These are phyloP conservation scores for Xylaria sp. DNA, from an alignment of 2,329 filamentous ascomycete genomes.

Conservation along the genomic window DNA sequence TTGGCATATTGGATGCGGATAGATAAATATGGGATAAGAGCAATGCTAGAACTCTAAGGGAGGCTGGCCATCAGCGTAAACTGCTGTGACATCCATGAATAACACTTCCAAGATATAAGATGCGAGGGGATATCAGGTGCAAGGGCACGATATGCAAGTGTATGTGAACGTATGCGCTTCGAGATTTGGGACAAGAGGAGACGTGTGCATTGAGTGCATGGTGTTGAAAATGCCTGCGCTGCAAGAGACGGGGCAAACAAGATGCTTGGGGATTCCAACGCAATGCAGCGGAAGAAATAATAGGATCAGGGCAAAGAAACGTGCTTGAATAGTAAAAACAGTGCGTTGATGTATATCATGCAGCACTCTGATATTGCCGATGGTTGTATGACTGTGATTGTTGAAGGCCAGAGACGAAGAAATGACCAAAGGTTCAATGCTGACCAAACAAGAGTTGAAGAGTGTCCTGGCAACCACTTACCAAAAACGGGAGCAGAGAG, in stretches of 20 bases:
- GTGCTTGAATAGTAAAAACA: background rate
- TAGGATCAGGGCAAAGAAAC: background rate
- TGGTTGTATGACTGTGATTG: background rate
- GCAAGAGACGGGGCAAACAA: background rate
- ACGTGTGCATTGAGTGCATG: constrained; percentile 1
- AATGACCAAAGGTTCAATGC: background rate
- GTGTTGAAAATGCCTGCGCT: background rate
- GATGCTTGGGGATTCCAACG: background rate
- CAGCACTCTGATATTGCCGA: background rate
- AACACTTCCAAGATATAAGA: background rate
- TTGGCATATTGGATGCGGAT: constrained; percentile 29
- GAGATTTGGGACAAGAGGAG: background rate
- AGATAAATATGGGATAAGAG: constrained; percentile 16
- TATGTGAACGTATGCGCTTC: background rate
- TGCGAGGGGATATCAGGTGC: background rate
- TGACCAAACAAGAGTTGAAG: background rate
- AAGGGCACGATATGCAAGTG: background rate
- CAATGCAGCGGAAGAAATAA: background rate
- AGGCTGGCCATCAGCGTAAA: constrained; percentile 4
- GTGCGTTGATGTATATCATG: background rate
- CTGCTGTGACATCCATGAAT: background rate
- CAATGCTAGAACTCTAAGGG: background rate
- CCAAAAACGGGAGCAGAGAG: constrained; percentile 39
- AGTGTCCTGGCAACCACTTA: constrained; percentile 25
- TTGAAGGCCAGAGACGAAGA: background rate